phyloP scores from a whole-genome alignment of 1,284 basidiomycete genomes.

The Austropuccinia psidii region DNA sequence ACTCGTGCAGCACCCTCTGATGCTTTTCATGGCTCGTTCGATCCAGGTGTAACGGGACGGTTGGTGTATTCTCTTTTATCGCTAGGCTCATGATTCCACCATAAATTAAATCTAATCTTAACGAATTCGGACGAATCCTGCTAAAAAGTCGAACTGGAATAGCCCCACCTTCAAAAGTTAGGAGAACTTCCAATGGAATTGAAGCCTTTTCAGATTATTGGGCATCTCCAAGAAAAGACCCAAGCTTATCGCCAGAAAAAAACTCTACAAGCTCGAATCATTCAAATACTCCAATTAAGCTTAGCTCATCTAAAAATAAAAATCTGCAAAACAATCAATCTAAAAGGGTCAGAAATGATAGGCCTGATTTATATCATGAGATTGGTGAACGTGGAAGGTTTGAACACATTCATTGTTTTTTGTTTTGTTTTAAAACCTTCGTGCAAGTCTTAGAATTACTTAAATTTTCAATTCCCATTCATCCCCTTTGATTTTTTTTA shows the following conservation, averaged over 20 bases:
- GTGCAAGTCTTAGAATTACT: neutral
- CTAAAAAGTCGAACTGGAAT: constrained; percentile 26
- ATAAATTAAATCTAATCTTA: neutral
- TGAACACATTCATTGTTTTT: too few species aligned
- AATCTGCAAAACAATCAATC: too few species aligned
- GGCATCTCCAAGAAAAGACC: constrained; percentile 19
- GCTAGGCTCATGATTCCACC: neutral
- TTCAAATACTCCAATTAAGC: neutral
- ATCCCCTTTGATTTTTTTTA: neutral
- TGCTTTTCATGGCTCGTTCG: constrained; percentile 19
- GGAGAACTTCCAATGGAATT: constrained; percentile 31
- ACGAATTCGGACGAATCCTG: neutral
- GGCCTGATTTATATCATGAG: constrained; percentile 31
- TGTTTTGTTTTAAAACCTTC: too few species aligned
- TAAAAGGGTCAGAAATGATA: neutral
- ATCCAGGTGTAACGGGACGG: constrained; percentile 18
- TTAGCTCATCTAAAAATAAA: neutral
- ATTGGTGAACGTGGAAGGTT: constrained; percentile 36
- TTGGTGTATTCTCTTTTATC: neutral
- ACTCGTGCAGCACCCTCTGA: neutral
- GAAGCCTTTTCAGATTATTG: constrained; percentile 32
- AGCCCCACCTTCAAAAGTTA: constrained; percentile 19
- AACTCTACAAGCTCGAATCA: neutral
- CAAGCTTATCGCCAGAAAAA: constrained; percentile 11
- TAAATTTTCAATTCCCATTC: neutral